Percentiles rank a stretch among this genome's conserved stretches.
Evolutionary conservation across 164 flowering plant species (phyloP).

Genomic region (Annona cherimola): DNA sequence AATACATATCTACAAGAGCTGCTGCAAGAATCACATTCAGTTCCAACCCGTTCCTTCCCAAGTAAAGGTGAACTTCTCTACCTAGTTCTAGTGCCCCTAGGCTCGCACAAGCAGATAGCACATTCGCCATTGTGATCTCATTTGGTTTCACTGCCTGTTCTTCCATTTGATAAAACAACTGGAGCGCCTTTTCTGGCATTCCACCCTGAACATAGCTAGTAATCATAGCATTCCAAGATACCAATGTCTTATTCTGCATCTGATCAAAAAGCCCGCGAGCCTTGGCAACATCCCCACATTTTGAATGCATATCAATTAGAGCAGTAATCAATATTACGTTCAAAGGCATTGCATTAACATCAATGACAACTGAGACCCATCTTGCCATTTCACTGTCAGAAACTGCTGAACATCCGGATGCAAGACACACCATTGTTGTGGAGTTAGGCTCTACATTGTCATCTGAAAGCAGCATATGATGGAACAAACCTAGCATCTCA

Average conservation of each 20-base stretch:
- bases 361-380: conserved; percentile 29
- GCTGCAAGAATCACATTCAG: conserved; percentile 34
- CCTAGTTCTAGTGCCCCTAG: conserved; percentile 35
- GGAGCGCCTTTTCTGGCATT: conserved; percentile 24
- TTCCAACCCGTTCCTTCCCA: conserved; percentile 18
- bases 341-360: conserved; percentile 27
- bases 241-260: conserved; percentile 23
- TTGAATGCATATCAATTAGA: conserved; percentile 29
- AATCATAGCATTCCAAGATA: conserved; percentile 39
- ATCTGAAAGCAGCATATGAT: conserved; percentile 28
- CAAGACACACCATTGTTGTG: conserved; percentile 32
- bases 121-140: conserved; percentile 34
- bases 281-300: conserved; percentile 26
- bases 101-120: conserved; percentile 38
- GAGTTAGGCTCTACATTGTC: conserved; percentile 27
- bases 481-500: conserved; percentile 28
- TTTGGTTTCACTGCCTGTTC: conserved; percentile 21
- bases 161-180: conserved; percentile 25
- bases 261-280: conserved; percentile 25
- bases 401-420: conserved; percentile 27
- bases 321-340: conserved; percentile 25
- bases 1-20: conserved; percentile 35
- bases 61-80: conserved; percentile 23
- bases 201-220: conserved; percentile 29
- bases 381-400: conserved; percentile 21